Base-by-base conservation (phyloP, 2,329 filamentous ascomycete species). In the Pestalotiopsis fici region DNA sequence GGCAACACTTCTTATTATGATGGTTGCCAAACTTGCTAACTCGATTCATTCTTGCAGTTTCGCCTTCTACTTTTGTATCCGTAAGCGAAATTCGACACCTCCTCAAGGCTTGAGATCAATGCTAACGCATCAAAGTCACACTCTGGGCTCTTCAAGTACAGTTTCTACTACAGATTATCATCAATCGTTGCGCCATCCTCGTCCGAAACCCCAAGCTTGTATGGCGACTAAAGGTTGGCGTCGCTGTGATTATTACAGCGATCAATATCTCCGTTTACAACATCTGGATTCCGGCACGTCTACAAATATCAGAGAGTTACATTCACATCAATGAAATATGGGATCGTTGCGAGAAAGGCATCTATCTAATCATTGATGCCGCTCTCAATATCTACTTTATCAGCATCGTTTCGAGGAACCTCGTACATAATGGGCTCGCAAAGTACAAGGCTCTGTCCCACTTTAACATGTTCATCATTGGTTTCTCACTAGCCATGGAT, bases 221-320 rank as follows among this genome's bases (percentile, higher is more conserved):
- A 2, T 57, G 68, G 0, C 74, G 69, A 6, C 74, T 87, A 12
- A 86, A 86, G 69, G 83, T 83, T 75, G 72, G 77, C 1, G 80
- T 83, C 6, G 79, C 84, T 0, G 59, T 75, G 1, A 31, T 86
- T n/a, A 85, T 88, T 66, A 78, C 81, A 1, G 67, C 77, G 2
- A 78, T 88, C 65, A 88, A 87, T 61, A 82, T 87, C 23, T 81
- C 81, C 2, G 85, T 87, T 1, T 86, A 85, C 60, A 78, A 77
- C 65, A 86, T 87, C n/a, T 88, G 86, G 86, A 83, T 88, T 23
- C 86, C 86, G 0, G 81, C 84, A 0, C 82, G 83, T 1, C 74
- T 86, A 0, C 79, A 84, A 55, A 77, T 83, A 4, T 81, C 72
- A 4, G 65, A 80, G 0, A 72, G 62, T 0, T 86, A 80, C 64